Percentiles rank a stretch among this genome's conserved stretches.
Conservation (phyloP, 495 filamentous ascomycete species). For the Cercophora scortea region DNA sequence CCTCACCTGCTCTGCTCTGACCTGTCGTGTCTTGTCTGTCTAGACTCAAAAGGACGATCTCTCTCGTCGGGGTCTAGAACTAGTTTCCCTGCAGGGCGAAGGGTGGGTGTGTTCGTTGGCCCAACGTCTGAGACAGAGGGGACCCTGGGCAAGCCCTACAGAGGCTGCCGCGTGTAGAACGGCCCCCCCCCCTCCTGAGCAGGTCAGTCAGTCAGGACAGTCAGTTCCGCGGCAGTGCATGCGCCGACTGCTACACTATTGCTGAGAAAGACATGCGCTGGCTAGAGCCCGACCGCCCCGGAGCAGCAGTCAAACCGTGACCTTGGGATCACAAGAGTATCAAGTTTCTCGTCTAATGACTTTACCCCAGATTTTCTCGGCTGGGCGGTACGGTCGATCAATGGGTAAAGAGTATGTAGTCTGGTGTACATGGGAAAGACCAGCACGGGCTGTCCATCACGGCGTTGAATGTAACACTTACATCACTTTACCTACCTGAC, state of each 20-base stretch:
- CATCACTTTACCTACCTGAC: not conserved
- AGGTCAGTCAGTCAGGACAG: slow-evolving; percentile 4
- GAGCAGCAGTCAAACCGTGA: not conserved
- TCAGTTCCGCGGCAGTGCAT: not conserved
- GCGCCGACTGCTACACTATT: too few species aligned
- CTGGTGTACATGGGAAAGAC: not conserved
- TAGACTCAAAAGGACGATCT: too few species aligned
- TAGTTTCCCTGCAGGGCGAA: not conserved
- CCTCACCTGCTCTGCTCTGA: too few species aligned
- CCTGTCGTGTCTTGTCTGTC: too few species aligned
- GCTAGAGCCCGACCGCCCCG: not conserved
- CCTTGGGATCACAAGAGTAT: slow-evolving; percentile 4
- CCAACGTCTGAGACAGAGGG: slow-evolving; percentile 5
- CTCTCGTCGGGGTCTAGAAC: slow-evolving; percentile 5
- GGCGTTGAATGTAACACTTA: too few species aligned
- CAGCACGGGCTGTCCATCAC: not conserved
- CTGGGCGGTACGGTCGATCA: not conserved
- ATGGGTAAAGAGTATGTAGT: not conserved
- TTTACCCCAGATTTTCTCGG: slow-evolving; percentile 4
- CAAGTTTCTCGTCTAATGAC: not conserved
- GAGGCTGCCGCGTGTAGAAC: slow-evolving; percentile 10
- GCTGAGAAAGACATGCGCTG: not conserved
- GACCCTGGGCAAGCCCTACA: slow-evolving; percentile 7
- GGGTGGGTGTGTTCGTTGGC: slow-evolving; percentile 2
- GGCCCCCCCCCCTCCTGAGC: not conserved